Base-by-base conservation (phyloP, 768 basidiomycete genomes). In the Mycena kentingensis region DNA sequence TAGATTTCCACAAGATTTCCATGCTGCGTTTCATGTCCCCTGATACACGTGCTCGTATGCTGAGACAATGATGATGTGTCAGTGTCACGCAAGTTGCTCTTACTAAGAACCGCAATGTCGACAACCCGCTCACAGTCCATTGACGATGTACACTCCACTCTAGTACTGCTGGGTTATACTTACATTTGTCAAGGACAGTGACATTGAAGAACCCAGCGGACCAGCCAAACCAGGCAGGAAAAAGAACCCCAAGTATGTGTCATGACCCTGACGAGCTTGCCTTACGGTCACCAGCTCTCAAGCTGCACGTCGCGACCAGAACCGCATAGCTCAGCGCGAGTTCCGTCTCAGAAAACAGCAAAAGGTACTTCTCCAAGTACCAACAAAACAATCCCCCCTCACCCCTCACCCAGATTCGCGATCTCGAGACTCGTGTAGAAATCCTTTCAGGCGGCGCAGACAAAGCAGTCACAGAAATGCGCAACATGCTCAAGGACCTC, bases 361-460 rank as follows among this genome's bases (percentile, higher is more conserved):
- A 58, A 78, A 87, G 67, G 87, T 87, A 51, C 52, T 76, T 70
- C 8, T 46, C 26, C 39, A 38, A 26, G 35, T 37, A 37, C 18
- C 43, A 49, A 26, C 29, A 47, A 8, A 5, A 18, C 18, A 27
- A 31, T 34, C 32, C 31, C 41, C 41, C 29, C 44, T 49, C 51
- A 49, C 54, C 35, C 24, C 19, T 45, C 8, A 25, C 34, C 43
- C 61, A 97, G 91, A 94, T 97, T 69, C 90, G 93, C 19, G 94
- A 97, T 71, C 83, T 97, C 31, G 94, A 97, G 72, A 93, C 93
- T 18, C 83, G 90, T 38, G 92, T 97, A n/a, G 93, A 95, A 70
- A 85, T 97, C 7, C 79, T 97, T 16, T 96, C 93, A 5, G 93
- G 91, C 18, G 90, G 90, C 35, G 87, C 93, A 63, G 94, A 94